Conservation (phyloP, 75 land plant genomes). For the Chamaecyparis obtusa region DNA sequence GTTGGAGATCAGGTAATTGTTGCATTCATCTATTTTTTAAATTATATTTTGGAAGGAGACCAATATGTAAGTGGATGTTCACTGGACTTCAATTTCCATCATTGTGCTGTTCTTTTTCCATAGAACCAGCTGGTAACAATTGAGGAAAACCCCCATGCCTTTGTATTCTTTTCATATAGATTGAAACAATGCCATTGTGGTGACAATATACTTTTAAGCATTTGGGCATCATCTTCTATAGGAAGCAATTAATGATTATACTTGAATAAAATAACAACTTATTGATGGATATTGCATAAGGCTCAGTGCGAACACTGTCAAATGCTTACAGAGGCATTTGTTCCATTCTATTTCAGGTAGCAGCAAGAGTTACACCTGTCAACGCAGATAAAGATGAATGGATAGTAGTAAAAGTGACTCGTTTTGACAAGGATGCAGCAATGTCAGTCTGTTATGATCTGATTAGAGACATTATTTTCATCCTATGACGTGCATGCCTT, state of each 20-base stretch:
- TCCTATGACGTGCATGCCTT: background rate
- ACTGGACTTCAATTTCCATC: background rate
- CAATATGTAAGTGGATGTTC: background rate
- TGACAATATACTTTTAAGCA: background rate
- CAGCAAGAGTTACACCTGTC: constrained; percentile 79
- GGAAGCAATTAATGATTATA: background rate
- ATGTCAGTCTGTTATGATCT: constrained; percentile 49
- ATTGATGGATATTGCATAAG: background rate
- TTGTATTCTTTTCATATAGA: background rate
- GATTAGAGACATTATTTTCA: background rate
- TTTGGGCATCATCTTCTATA: background rate
- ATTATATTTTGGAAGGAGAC: background rate
- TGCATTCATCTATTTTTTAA: background rate
- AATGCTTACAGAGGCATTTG: background rate
- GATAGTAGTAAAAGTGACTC: constrained; percentile 89
- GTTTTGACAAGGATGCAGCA: constrained; percentile 76
- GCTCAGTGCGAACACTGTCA: background rate
- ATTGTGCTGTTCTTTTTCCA: constrained; percentile 2
- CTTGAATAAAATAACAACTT: background rate
- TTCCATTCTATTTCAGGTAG: constrained; percentile 64
- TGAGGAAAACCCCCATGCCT: background rate
- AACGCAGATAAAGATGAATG: constrained; percentile 91
- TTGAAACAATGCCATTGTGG: background rate
- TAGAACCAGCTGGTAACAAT: background rate
- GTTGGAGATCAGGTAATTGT: constrained; percentile 81